Base-by-base conservation (phyloP, 2,329 filamentous ascomycete genomes). In the Apiospora kogelbergensis region DNA sequence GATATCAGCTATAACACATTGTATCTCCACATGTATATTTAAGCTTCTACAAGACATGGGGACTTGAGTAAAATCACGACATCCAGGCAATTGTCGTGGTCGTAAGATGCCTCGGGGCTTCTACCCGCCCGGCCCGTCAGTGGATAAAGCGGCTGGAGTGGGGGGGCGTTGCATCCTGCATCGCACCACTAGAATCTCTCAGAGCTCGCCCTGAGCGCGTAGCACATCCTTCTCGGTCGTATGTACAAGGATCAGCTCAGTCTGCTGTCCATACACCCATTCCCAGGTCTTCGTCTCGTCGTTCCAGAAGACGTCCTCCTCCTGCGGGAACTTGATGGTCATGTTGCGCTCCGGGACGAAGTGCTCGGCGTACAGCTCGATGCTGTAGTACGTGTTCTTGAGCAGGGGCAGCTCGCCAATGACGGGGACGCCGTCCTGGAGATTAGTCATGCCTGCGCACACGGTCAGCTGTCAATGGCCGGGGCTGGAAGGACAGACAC, bases 221-320 rank as follows among this genome's bases (percentile, higher is more conserved):
- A 60, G 53, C 3, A 37, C 17, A 5, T n/a, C 30, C 20, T 57
- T 11, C 3, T 60, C 53, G 2, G 17, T 37, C 7, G 65, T 41
- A n/a, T 72, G 67, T 24, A 83, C 71, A 6, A 83, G 71, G 67
- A 84, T 80, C 69, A 84, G 83, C 67, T 79, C 75, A 67, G 84
- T 81, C 75, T 86, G 84, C 66, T 81, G 78, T 9, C 81, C 84
- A 69, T 82, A 84, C 1, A 85, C 84, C 84, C 84, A 86, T 30
- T 84, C 79, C 81, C 83, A 86, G 2, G 75, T 74, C 22, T 76
- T 74, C 17, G 76, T 76, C 37, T 75, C 73, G n/a, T 78, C 77
- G 67, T 80, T 78, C 80, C 82, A 84, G 72, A 81, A 84, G n/a
- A 85, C 81, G 71, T 86, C 84, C 71, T 86, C 84, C 70, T 86